Evolutionary conservation across 2,329 filamentous ascomycete genomes (phyloP).

Genomic region (Aureobasidium sp.): DNA sequence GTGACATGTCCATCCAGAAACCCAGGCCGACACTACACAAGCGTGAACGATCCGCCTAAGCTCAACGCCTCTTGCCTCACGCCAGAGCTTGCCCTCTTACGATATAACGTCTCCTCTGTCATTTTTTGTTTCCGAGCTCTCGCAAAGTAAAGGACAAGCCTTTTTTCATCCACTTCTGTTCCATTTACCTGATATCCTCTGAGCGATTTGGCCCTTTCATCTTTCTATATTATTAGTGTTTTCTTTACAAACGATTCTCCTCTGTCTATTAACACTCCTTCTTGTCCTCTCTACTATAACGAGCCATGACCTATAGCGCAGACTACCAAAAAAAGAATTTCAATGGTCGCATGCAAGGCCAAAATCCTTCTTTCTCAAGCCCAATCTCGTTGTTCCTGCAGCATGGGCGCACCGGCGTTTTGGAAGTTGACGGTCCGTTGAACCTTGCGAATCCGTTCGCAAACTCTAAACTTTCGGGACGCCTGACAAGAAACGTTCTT

Average conservation of each 20-base stretch:
- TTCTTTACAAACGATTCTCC: not conserved
- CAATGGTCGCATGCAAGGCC: not conserved
- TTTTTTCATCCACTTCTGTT: not conserved
- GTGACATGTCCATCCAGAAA: not conserved
- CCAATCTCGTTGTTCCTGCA: not conserved
- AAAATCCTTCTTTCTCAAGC: not conserved
- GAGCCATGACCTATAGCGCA: not conserved
- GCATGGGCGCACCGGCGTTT: not conserved
- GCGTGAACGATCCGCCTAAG: constrained; percentile 4
- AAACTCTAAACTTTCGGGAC: constrained; percentile 9
- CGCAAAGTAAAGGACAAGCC: not conserved
- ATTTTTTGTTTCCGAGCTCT: no score
- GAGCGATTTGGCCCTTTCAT: not conserved
- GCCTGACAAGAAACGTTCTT: constrained; percentile 14
- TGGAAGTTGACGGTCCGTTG: constrained; percentile 1
- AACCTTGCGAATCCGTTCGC: not conserved
- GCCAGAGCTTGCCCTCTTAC: not conserved
- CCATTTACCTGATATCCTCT: constrained; percentile 1
- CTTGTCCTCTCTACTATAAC: not conserved
- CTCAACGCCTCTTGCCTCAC: not conserved
- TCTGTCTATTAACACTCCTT: not conserved
- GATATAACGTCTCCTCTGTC: constrained; percentile 10
- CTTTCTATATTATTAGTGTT: not conserved
- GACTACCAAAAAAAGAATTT: not conserved
- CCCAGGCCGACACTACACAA: constrained; percentile 1